Base-by-base conservation (phyloP, 148 eudicot species). In the Rhododendron simsii region DNA sequence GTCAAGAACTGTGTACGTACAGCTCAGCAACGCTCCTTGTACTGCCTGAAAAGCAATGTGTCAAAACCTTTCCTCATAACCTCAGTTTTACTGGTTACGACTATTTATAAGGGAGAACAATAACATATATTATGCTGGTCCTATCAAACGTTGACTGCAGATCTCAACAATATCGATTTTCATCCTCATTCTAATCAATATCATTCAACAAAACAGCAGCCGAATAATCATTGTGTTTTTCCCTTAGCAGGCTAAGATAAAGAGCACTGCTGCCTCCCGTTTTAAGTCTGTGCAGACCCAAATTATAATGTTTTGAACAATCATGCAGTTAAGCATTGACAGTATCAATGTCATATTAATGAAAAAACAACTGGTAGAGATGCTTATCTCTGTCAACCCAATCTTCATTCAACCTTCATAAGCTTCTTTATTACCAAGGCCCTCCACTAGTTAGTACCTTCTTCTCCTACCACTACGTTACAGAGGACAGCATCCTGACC, bases 1-100 rank as follows among this genome's bases (percentile, higher is more conserved):
- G 89, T 97, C 99, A 76, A 97, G 98, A 83, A 94, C 95, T 73
- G 93, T 93, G 90, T 97, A 97, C 85, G 95, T 89, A 81, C 96
- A 89, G 84, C 92, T 94, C 81, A 95, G 98, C 71, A 93, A 82
- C 0, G 92, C 94, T 84, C 98, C 95, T 84, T 95, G 99, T 84
- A 97, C 28, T 89, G 92, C 91, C 99, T 97, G 94, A 90, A 90
- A 91, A 33, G 82, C 47, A 65, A 87, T 8, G 26, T 15, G 39
- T 4, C 50, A 87, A 77, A 57, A 37, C 7, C 33, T 81, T 47
- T 35, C 33, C 41, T 81, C 44, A 67, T 3, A 48, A 63, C 39
- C 51, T 85, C 76, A 79, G 18, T 65, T 45, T 67, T 15, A 82
- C n/a, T n/a, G 37, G n/a, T 41, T 35, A 63, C 2, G n/a, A 39